Evolutionary conservation across 2,329 filamentous ascomycete species (phyloP).

Genomic region (Thelonectria discophora): DNA sequence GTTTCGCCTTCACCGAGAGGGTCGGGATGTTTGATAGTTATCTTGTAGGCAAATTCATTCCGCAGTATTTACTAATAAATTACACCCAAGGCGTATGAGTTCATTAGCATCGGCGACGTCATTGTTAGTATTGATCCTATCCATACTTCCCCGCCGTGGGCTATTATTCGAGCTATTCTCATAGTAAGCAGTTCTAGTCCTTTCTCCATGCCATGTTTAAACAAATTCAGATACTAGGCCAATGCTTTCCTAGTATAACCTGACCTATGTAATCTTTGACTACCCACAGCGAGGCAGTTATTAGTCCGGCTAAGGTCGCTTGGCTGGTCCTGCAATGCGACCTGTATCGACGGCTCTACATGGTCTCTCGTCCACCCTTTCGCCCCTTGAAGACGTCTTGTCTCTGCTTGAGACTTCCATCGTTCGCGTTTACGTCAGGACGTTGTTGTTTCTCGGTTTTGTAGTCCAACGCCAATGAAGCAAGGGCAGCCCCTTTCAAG

Average conservation of each 20-base stretch:
- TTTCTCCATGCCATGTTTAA: background rate
- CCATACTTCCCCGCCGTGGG: slow-evolving; percentile 18
- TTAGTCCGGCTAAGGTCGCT: slow-evolving; percentile 4
- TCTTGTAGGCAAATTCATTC: no score
- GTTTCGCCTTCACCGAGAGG: no score
- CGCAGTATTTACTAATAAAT: no score
- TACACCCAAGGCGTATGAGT: no score
- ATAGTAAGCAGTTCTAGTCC: background rate
- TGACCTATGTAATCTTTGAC: background rate
- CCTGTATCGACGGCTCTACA: slow-evolving; percentile 3
- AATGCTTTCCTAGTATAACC: background rate
- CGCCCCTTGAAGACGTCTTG: slow-evolving; percentile 14
- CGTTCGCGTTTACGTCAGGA: slow-evolving; percentile 19
- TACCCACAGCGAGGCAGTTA: background rate
- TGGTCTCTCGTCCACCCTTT: background rate
- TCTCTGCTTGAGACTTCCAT: slow-evolving; percentile 38
- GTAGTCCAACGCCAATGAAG: background rate
- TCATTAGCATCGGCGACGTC: slow-evolving; percentile 10
- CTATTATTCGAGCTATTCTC: slow-evolving; percentile 12
- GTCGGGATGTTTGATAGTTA: no score
- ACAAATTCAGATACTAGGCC: background rate
- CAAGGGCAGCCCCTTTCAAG: background rate
- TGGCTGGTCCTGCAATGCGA: slow-evolving; percentile 4
- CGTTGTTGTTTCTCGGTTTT: slow-evolving; percentile 4
- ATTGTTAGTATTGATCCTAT: slow-evolving; percentile 13